Evolutionary conservation across 2,329 filamentous ascomycete genomes (phyloP).

Genomic region (Trichoderma semiorbis): DNA sequence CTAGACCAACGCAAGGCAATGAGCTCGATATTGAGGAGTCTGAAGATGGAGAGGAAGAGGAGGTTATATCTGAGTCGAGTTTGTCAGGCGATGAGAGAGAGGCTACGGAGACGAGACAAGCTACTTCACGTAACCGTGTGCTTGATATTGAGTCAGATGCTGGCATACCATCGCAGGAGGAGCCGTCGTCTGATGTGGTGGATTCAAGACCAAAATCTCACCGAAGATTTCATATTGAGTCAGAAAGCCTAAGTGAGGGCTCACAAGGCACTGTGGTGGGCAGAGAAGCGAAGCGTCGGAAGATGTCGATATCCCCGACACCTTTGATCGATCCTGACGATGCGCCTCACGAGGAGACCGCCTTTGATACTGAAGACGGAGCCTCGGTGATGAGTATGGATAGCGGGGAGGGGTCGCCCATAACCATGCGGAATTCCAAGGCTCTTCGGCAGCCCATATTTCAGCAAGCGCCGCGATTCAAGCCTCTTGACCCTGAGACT

Average conservation of each 20-base stretch:
- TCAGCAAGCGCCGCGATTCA: slow-evolving; percentile 39
- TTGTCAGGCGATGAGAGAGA: slow-evolving; percentile 10
- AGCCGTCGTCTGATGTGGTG: neutral
- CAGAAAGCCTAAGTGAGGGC: neutral
- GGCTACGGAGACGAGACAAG: slow-evolving; percentile 10
- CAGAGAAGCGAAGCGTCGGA: slow-evolving; percentile 29
- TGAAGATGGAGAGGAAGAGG: slow-evolving; percentile 26
- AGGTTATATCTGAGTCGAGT: slow-evolving; percentile 17
- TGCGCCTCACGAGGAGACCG: neutral
- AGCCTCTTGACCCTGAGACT: slow-evolving; percentile 27
- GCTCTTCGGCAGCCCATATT: slow-evolving; percentile 37
- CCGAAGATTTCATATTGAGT: slow-evolving; percentile 3
- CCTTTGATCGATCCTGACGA: slow-evolving; percentile 17
- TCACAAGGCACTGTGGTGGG: neutral
- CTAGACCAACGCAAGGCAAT: slow-evolving; percentile 28
- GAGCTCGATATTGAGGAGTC: slow-evolving; percentile 34
- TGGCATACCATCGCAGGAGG: slow-evolving; percentile 21
- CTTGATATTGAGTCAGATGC: slow-evolving; percentile 31
- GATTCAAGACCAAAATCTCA: neutral
- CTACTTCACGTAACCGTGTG: slow-evolving; percentile 24
- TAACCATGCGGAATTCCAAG: neutral
- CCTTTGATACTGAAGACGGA: neutral
- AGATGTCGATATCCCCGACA: slow-evolving; percentile 28
- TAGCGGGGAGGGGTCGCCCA: neutral
- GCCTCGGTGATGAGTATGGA: neutral